Evolutionary conservation across 1,139 yeast genomes (phyloP), one percentile per base, ranked within the genome.

Genomic region (Candida sojae): DNA sequence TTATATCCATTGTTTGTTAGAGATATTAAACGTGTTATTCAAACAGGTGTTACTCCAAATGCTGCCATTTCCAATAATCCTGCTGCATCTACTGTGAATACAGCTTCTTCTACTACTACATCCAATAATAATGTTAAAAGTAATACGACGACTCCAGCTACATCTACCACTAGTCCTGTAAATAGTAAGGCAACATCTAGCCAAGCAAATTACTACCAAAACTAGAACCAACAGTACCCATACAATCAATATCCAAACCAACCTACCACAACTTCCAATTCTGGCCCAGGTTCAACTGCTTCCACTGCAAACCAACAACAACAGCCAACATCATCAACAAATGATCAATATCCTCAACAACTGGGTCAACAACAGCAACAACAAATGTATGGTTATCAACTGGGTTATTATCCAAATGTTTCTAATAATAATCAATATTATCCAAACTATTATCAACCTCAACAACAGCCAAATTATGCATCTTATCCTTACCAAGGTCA

Each of bases 1-100:
- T 63, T 79, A 42, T 72, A 68, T 49, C 83, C 83, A 0, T 60
- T 80, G 21, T 79, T 80, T 61, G 72, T 79, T 0, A 63, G 64
- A 23, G 76, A 80, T 51, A 63, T 80, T 44, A 68, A 70, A 47
- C 68, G 83, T 59, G 86, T 84, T 36, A 82, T 87, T 47, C 84
- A 74, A 55, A 74, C 79, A 2, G 80, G 80, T 8, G 77, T 75
- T 9, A 73, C 77, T n/a, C 79, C 80, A 13, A 52, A 45, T 40
- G 39, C 59, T 11, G 51, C 50, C 2, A 51, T 57, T 12, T 50
- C 60, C n/a, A 10, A 45, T 58, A 11, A 53, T 50, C 1, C 2
- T 17, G 21, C 53, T 21, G 45, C 52, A 29, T 47, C 57, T n/a
- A 52, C 49, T 32, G 48, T 55, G n/a, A 51, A 49, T 25, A 52